Percentiles rank a stretch among this genome's conserved stretches.
Evolutionary conservation across 257 asterid genomes (phyloP).

Genomic region (Solanum etuberosum): DNA sequence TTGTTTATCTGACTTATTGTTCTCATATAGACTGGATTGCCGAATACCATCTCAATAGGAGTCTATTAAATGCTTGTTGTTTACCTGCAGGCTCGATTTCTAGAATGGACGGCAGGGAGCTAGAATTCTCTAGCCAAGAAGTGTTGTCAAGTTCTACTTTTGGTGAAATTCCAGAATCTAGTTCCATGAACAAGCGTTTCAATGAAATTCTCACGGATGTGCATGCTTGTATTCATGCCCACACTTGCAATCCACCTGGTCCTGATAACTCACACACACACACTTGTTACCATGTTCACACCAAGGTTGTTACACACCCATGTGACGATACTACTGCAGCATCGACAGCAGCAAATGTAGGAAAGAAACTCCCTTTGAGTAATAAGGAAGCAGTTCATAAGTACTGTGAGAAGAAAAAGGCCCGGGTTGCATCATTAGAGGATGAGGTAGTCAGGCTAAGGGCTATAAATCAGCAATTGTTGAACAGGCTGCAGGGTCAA

Average conservation of each 20-base stretch:
- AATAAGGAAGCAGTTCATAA: slow-evolving; percentile 62
- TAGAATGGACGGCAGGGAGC: slow-evolving; percentile 25
- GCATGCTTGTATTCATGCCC: slow-evolving; percentile 57
- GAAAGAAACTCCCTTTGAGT: slow-evolving; percentile 22
- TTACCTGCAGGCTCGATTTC: neutral
- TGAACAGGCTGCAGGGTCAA: slow-evolving; percentile 35
- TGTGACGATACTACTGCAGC: neutral
- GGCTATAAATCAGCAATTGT: slow-evolving; percentile 29
- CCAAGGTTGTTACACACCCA: slow-evolving; percentile 19
- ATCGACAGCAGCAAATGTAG: neutral
- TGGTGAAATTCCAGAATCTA: slow-evolving; percentile 24
- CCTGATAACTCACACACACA: slow-evolving; percentile 52
- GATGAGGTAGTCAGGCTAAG: slow-evolving; percentile 51
- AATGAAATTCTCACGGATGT: slow-evolving; percentile 26
- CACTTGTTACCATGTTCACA: slow-evolving; percentile 65
- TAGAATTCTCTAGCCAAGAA: slow-evolving; percentile 26
- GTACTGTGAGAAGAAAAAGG: slow-evolving; percentile 67
- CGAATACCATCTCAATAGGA: neutral
- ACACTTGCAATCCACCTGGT: slow-evolving; percentile 60
- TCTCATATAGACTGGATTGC: neutral
- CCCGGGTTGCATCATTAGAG: slow-evolving; percentile 43
- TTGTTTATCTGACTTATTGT: neutral
- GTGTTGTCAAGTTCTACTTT: slow-evolving; percentile 17
- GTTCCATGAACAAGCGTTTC: slow-evolving; percentile 12
- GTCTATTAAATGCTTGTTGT: neutral